A percentile compares a stretch with the other conserved stretches of the same genome.
Conservation (phyloP, 768 basidiomycete species). For the Cystofilobasidium capitatum region DNA sequence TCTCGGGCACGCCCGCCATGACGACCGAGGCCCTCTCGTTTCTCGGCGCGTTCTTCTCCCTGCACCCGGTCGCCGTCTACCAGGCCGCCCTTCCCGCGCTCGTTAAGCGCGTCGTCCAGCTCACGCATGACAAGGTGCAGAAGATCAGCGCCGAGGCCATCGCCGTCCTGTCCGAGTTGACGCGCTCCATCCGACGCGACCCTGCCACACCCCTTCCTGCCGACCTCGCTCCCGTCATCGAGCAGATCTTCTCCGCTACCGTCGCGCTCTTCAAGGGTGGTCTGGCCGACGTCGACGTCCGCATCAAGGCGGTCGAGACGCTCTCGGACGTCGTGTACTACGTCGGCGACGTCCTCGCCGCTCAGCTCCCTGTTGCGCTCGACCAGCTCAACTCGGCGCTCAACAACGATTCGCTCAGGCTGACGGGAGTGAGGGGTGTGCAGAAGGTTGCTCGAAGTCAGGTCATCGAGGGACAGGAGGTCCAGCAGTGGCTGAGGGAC, state of each 20-base stretch:
- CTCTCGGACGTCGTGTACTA: constrained; percentile 81
- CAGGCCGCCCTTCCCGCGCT: constrained; percentile 54
- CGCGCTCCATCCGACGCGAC: constrained; percentile 64
- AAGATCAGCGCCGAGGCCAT: constrained; percentile 81
- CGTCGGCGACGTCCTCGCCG: constrained; percentile 61
- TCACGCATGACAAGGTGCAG: constrained; percentile 72
- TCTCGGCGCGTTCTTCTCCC: constrained; percentile 69
- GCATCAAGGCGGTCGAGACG: constrained; percentile 67
- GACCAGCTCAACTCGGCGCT: constrained; percentile 36
- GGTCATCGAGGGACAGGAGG: constrained; percentile 32
- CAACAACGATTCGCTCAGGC: constrained; percentile 40
- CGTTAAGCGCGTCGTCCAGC: constrained; percentile 63
- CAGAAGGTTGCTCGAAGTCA: constrained; percentile 58
- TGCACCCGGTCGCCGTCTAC: constrained; percentile 56
- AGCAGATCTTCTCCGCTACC: constrained; percentile 65
- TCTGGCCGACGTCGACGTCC: constrained; percentile 86
- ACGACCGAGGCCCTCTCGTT: constrained; percentile 79
- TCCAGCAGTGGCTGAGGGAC: constrained; percentile 60
- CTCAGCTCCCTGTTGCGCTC: constrained; percentile 32
- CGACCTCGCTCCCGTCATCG: constrained; percentile 40
- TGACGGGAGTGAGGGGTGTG: constrained; percentile 58
- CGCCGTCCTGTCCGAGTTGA: constrained; percentile 70
- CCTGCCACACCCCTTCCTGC: constrained; percentile 35
- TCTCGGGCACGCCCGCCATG: constrained; percentile 49
- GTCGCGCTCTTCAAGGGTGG: constrained; percentile 59